Percentiles rank a stretch among this genome's conserved stretches.
These are phyloP conservation scores for Annulohypoxylon moriforme DNA, from an alignment of 495 filamentous ascomycete species.

Conservation along the genomic window DNA sequence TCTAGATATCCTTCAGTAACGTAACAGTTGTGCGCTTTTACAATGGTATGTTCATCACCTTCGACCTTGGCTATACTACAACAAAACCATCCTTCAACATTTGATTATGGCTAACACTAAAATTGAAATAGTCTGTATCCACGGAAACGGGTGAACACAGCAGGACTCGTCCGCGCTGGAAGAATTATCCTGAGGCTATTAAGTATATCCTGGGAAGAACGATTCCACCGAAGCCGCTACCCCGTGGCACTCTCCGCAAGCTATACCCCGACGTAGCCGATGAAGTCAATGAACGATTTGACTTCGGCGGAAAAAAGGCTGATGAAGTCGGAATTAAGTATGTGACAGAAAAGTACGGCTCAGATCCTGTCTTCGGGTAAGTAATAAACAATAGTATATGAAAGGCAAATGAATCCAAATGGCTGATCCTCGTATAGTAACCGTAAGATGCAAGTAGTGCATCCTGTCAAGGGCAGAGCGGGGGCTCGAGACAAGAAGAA, in stretches of 20 bases:
- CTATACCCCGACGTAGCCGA: conserved; percentile 2
- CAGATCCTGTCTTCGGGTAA: conserved; percentile 24
- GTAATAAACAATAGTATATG: not conserved
- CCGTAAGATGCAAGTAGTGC: not conserved
- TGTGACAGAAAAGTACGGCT: conserved; percentile 25
- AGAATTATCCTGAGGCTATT: conserved; percentile 20
- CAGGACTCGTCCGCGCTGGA: conserved; percentile 4
- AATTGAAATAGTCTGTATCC: not conserved
- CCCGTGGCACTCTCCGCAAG: not conserved
- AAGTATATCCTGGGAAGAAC: conserved; percentile 18
- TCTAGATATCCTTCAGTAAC: not conserved
- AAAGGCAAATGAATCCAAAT: not conserved
- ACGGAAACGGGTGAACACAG: not conserved
- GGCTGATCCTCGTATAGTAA: conserved; percentile 20
- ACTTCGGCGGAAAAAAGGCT: not conserved
- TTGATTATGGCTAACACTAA: not conserved
- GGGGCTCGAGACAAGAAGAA: not conserved
- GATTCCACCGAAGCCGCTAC: not conserved
- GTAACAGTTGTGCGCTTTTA: not conserved
- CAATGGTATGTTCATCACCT: conserved; percentile 18
- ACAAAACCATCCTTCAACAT: not conserved
- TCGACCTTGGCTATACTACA: not conserved
- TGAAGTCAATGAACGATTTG: conserved; percentile 4
- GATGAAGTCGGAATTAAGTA: conserved; percentile 14
- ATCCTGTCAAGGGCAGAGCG: not conserved